Base-by-base conservation (phyloP, 106 monocot genomes). In the Dioscorea alata region DNA sequence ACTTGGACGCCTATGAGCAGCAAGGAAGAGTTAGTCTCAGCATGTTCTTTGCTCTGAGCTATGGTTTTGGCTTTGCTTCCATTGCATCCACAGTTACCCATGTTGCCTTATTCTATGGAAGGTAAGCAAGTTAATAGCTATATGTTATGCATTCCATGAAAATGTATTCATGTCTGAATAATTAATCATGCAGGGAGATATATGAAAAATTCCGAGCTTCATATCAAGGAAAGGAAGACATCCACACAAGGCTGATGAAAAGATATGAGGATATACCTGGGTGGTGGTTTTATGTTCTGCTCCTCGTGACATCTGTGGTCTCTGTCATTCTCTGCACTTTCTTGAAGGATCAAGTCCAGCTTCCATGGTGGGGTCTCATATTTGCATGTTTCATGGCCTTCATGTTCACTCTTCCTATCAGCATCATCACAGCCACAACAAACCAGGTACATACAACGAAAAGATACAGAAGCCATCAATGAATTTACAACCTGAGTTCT, bases 381-480 rank as follows among this genome's bases (percentile, higher is more conserved):
- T 91, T 96, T 35, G 95, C 95, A 4, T 96, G 95, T 52, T 81
- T 18, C 13, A 80, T 96, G 83, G 91, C 95, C 61, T 96, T 96
- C 67, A 2, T 82, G 14, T 91, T 96, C 81, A 96, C 95, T 49
- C 84, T 96, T 61, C 95, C 95, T 13, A 89, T 91, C 73, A 89
- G 91, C 73, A 91, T 96, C 82, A 91, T 96, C 33, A 91, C 91
- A 25, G 95, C 95, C 58, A 96, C 95, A 14, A 96, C 95, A 62
- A 96, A 96, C 52, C 95, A 96, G 88, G 95, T 84, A 78, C 6
- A 42, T 42, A 42, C 10, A 42, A 42, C 42, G 1, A 42, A 42
- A 42, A 42, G 6, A 42, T 10, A 42, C 42, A 2, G 3, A 28
- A 28, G 28, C 2, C 28, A 28, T 28, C 28, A 28, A 28, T 28